phyloP scores from a whole-genome alignment of 805 yeast genomes.

The Candida stauntonica region DNA sequence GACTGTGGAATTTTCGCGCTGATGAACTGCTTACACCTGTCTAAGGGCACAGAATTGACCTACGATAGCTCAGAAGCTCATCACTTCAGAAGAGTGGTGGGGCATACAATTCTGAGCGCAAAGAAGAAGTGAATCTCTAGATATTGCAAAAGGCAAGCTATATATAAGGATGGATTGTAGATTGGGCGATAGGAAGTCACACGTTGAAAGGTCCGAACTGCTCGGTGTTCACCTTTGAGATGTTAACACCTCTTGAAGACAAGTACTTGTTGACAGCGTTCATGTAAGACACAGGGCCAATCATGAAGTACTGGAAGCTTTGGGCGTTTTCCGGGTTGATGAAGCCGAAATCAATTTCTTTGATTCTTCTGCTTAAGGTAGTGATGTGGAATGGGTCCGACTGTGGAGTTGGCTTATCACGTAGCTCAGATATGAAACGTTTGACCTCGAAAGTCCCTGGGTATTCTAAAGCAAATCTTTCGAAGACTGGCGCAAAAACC shows the following conservation, averaged over 20 bases:
- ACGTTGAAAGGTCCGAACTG: conserved; percentile 24
- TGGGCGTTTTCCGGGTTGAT: conserved; percentile 9
- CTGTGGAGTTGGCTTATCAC: background rate
- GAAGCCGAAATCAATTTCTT: conserved; percentile 3
- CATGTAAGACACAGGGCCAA: conserved; percentile 26
- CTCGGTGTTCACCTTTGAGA: conserved; percentile 18
- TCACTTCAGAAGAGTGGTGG: conserved; percentile 48
- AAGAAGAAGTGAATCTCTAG: conserved; percentile 1
- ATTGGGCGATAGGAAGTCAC: too few species aligned
- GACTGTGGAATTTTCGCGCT: conserved; percentile 97
- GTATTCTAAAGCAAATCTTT: conserved; percentile 11
- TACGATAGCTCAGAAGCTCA: conserved; percentile 71
- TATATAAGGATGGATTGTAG: too few species aligned
- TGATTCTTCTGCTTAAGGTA: conserved; percentile 3
- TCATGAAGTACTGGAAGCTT: conserved; percentile 15
- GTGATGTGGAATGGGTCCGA: too few species aligned
- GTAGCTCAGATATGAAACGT: conserved; percentile 12
- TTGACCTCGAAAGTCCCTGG: conserved; percentile 12
- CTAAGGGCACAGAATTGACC: conserved; percentile 44
- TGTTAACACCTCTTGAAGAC: conserved; percentile 9
- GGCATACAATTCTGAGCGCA: conserved; percentile 18
- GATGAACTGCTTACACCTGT: conserved; percentile 60
- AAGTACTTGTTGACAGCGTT: conserved; percentile 6
- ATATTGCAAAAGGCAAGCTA: too few species aligned
- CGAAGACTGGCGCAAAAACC: conserved; percentile 16